A percentile compares a stretch with the other conserved stretches of the same genome.
Conservation (phyloP, 108 stramenopile species). For the Ochromonas danica region DNA sequence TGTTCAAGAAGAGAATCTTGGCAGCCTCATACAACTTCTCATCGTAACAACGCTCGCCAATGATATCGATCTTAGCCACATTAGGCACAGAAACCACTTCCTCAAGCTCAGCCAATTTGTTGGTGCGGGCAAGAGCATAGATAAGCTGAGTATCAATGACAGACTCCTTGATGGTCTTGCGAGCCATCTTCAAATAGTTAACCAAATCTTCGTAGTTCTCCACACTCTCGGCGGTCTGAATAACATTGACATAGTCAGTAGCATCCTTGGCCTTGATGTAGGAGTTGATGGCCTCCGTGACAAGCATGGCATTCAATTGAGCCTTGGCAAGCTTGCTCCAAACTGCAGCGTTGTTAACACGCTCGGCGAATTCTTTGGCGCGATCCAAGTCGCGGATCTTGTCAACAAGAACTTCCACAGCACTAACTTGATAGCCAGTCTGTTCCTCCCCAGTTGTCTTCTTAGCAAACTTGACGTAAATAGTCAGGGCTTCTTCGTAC, state of each 20-base stretch:
- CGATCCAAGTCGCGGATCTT: conserved; percentile 93
- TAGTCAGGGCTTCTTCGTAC: conserved; percentile 96
- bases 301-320: conserved; percentile 90
- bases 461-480: conserved; percentile 97
- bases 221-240: conserved; percentile 85
- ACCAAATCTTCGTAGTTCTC: conserved; percentile 90
- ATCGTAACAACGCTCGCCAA: conserved; percentile 89
- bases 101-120: conserved; percentile 92
- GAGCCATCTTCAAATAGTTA: conserved; percentile 97
- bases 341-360: conserved; percentile 90
- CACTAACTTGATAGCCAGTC: conserved; percentile 75
- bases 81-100: conserved; percentile 94
- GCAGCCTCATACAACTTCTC: conserved; percentile 96
- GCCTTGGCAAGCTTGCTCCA: conserved; percentile 98
- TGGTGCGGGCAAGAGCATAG: conserved; percentile 92
- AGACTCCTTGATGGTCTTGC: conserved; percentile 86
- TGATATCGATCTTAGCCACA: conserved; percentile 93
- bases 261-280: conserved; percentile 98
- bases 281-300: conserved; percentile 88
- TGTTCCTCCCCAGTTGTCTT: conserved; percentile 84
- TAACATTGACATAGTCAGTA: conserved; percentile 87
- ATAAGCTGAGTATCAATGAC: conserved; percentile 96
- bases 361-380: conserved; percentile 92
- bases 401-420: conserved; percentile 95
- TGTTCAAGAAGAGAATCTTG: conserved; percentile 89